These are phyloP conservation scores for Phytopythium aichiense DNA, from an alignment of 352 stramenopile species.

Conservation along the genomic window DNA sequence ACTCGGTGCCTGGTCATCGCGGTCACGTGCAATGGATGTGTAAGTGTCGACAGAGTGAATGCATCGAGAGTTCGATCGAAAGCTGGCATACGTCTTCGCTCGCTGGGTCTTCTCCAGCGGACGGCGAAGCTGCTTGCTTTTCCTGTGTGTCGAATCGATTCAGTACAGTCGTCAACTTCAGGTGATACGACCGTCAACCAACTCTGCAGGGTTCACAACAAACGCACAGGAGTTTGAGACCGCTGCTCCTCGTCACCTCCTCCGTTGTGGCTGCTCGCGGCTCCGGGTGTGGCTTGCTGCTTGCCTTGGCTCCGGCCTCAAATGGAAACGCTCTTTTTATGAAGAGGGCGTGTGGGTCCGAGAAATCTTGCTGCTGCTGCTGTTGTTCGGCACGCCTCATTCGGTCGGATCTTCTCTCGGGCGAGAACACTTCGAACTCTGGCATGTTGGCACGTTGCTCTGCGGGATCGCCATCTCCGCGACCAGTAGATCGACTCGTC, in stretches of 20 bases:
- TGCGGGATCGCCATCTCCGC: not conserved
- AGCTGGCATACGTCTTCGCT: not conserved
- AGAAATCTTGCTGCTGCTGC: not conserved
- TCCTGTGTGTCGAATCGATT: not conserved
- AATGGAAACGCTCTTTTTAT: not conserved
- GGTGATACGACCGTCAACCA: not conserved
- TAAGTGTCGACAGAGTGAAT: not conserved
- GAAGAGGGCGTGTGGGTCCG: not conserved
- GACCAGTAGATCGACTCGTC: not conserved
- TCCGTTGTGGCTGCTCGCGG: conserved; percentile 3
- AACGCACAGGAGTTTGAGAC: conserved; percentile 2
- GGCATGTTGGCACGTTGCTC: not conserved
- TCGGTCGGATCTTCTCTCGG: too few species aligned
- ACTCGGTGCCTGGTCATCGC: not conserved
- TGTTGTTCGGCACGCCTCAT: not conserved
- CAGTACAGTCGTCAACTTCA: not conserved
- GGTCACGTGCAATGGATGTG: not conserved
- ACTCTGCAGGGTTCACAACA: not conserved
- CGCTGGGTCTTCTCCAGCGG: not conserved
- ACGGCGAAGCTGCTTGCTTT: conserved; percentile 6
- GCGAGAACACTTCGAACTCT: not conserved
- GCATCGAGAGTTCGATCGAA: not conserved
- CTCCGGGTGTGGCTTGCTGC: not conserved
- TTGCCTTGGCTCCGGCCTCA: not conserved
- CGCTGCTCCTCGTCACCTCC: not conserved